These are phyloP conservation scores for Pythium chondricola DNA, from an alignment of 352 stramenopile genomes.

Conservation along the genomic window DNA sequence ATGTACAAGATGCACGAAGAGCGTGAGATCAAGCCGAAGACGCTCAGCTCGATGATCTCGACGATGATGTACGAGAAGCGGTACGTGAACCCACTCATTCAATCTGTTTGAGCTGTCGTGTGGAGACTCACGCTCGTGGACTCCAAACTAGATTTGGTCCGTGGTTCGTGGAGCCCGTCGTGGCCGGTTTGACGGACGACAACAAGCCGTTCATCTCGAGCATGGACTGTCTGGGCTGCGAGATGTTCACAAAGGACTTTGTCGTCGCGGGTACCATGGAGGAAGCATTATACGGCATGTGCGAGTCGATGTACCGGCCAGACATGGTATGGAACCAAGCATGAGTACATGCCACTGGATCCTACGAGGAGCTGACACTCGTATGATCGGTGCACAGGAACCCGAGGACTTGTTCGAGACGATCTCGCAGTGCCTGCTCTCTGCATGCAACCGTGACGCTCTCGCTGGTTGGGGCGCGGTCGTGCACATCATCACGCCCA, in stretches of 20 bases:
- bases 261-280: conserved; percentile 97
- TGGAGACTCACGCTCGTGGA: not conserved
- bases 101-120: not conserved
- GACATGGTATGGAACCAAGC: too few relatives aligned
- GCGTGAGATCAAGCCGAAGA: conserved; percentile 97
- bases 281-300: conserved; percentile 98
- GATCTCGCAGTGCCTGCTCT: conserved; percentile 96
- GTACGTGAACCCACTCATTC: conserved; percentile 16
- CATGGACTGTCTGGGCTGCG: conserved; percentile 98
- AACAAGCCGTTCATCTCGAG: conserved; percentile 95
- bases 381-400: conserved; percentile 67
- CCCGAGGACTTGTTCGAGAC: conserved; percentile 97
- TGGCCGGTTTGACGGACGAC: conserved; percentile 94
- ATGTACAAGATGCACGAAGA: conserved; percentile 99
- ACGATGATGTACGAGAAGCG: conserved; percentile 98
- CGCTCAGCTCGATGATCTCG: conserved; percentile 94
- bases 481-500: conserved; percentile 96
- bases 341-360: conserved; percentile 1
- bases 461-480: conserved; percentile 97
- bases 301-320: conserved; percentile 96
- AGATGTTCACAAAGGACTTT: conserved; percentile 96
- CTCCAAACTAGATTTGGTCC: conserved; percentile 89
- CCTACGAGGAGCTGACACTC: not conserved
- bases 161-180: conserved; percentile 98
- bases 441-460: conserved; percentile 97